These are phyloP conservation scores for Auxenochlorella pyrenoidosa DNA, from an alignment of 139 green algal genomes.

Conservation along the genomic window DNA sequence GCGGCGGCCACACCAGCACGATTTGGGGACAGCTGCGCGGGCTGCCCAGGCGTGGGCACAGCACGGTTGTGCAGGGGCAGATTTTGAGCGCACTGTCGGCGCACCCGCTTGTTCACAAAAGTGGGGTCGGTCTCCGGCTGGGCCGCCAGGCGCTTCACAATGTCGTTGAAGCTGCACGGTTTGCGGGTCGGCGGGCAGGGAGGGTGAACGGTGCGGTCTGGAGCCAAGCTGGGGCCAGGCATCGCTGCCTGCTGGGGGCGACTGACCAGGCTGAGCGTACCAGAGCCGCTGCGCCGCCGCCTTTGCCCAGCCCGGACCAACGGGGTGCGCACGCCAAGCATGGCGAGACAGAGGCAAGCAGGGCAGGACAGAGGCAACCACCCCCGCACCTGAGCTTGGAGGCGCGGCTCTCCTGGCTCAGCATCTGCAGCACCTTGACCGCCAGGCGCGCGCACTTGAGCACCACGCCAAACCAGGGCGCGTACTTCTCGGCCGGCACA, in stretches of 20 bases:
- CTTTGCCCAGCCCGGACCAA: too few species aligned
- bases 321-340: too few species aligned
- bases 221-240: too few species aligned
- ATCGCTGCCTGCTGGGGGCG: too few species aligned
- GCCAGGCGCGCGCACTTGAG: slow-evolving; percentile 82
- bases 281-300: too few species aligned
- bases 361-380: too few species aligned
- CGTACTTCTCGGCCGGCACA: slow-evolving; percentile 72
- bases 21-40: background rate
- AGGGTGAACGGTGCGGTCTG: too few species aligned
- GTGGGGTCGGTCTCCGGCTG: slow-evolving; percentile 45
- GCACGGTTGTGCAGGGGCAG: background rate
- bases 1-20: background rate
- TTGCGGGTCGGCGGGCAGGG: background rate
- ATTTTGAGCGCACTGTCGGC: background rate
- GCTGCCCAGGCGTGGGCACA: background rate
- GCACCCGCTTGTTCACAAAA: slow-evolving; percentile 75
- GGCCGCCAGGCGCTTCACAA: slow-evolving; percentile 74
- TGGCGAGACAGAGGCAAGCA: too few species aligned
- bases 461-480: slow-evolving; percentile 82
- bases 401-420: slow-evolving; percentile 71
- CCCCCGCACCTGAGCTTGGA: slow-evolving; percentile 48
- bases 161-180: slow-evolving; percentile 84
- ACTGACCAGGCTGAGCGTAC: too few species aligned
- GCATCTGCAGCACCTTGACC: slow-evolving; percentile 63